Base-by-base conservation (phyloP, 139 green algal species). In the Pseudopediastrum boryanum region DNA sequence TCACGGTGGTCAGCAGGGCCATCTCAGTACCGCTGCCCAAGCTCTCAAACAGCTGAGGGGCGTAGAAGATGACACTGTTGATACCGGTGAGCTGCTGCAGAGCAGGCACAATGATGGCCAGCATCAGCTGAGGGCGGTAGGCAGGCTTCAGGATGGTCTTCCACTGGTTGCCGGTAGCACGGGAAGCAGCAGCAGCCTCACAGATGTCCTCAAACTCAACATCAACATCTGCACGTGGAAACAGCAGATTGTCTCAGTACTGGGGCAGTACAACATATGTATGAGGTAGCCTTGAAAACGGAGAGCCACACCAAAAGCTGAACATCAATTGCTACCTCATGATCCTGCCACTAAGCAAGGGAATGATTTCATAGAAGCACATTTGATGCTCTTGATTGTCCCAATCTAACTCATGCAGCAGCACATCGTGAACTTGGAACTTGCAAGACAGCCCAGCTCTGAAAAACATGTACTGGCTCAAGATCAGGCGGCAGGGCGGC, bases 141-240 rank as follows among this genome's bases (percentile, higher is more conserved):
- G 39, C 43, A 51, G n/a, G n/a, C n/a, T 62, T 51, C 38, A 90
- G 76, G 27, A 93, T 80, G 21, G 42, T 83, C 31, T 41, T 27
- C 72, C 66, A 88, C n/a, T 33, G 61, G 74, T 82, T 78, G 38
- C 69, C 44, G 6, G 68, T 59, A 2, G 8, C 4, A 6, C 35
- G 35, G 31, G 13, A 38, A 19, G 75, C 77, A 9, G n/a, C 23
- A 23, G 74, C 70, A 23, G 72, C 76, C 19, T 83, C 68, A n/a
- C 48, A 27, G 51, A 93, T 90, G 73, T 90, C 83, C 19, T 75
- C 36, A 67, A 79, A 82, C 74, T 86, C 84, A 9, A 43, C 81
- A 71, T 79, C 29, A 7, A 92, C 81, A 44, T 87, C 56, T 77
- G 70, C 10, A 39, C 25, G 16, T 65, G 19, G 25, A 31, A 23